Evolutionary conservation across 352 stramenopile genomes (phyloP).

Genomic region (Pythium guiyangense): DNA sequence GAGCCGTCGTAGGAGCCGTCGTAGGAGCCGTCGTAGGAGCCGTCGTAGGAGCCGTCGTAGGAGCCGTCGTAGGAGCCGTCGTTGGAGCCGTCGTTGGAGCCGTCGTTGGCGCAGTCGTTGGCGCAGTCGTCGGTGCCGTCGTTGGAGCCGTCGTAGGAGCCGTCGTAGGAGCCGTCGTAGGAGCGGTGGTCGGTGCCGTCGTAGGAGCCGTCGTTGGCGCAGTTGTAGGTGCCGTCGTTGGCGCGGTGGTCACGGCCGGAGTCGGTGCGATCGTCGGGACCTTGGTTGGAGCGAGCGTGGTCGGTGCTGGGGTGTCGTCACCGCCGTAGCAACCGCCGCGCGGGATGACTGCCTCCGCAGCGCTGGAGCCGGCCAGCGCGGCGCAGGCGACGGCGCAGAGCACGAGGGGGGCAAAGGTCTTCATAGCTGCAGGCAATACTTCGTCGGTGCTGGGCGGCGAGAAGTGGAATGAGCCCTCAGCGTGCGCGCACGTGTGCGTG

Average conservation of each 20-base stretch:
- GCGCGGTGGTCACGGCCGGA: not conserved
- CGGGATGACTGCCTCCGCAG: slow-evolving; percentile 8
- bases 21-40: too few species aligned
- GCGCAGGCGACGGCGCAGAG: slow-evolving; percentile 9
- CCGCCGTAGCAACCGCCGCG: slow-evolving; percentile 7
- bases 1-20: too few species aligned
- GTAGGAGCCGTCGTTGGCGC: too few species aligned
- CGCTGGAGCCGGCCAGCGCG: slow-evolving; percentile 2
- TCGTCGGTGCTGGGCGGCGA: slow-evolving; percentile 1
- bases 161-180: not conserved
- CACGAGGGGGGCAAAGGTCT: slow-evolving; percentile 8
- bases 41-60: not conserved
- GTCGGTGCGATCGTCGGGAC: not conserved
- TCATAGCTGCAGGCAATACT: slow-evolving; percentile 15
- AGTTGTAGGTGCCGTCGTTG: not conserved
- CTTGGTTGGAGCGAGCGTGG: slow-evolving; percentile 6
- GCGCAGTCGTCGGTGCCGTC: not conserved
- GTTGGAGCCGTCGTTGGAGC: slow-evolving; percentile 1
- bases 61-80: not conserved
- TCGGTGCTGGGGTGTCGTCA: slow-evolving; percentile 4
- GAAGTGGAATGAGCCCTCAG: slow-evolving; percentile 10
- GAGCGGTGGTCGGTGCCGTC: not conserved
- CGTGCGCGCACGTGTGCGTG: too few species aligned
- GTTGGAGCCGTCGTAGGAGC: not conserved
- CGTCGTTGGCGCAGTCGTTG: not conserved